Base-by-base conservation (phyloP, 1,284 basidiomycete genomes). In the Tremellales sp. region DNA sequence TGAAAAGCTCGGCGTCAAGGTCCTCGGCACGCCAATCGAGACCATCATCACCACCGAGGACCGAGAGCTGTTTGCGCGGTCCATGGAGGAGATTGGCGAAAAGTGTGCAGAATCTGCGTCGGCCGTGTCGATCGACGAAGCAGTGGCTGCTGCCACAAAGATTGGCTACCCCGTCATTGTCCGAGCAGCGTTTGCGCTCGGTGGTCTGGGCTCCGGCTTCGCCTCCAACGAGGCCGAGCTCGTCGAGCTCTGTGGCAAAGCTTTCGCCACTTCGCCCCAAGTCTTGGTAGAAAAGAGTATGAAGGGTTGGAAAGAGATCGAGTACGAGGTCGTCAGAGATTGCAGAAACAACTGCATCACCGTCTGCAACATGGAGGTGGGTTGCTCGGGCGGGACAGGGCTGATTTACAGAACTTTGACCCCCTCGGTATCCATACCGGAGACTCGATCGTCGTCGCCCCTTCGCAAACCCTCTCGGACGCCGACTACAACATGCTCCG, bases 251-350 rank as follows among this genome's bases (percentile, higher is more conserved):
- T 97, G 92, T 68, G 79, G 77, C 60, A 94, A 93, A 76, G 92
- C 94, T 12, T 97, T 98, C 69, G 93, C 94, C 39, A 97, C 90
- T 27, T 90, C 86, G 60, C 92, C 94, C 40, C 94, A 98, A 75
- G 93, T 98, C 1, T 78, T 98, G 22, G 90, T 98, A 21, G 94
- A 98, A 78, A 94, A 85, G 79, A 92, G 88, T 68, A 97, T 98
- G 93, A 97, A 97, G 76, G 94, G 94, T 12, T 97, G 92, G 92
- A 97, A 98, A 76, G 94, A 98, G 77, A 91, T 97, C 60, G 94
- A 98, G 76, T 98, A 98, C 65, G 94, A 98, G 72, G 94, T 98
- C 43, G 94, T 97, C n/a, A 81, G 94, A 50, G 94, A 98, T 74
- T 95, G 91, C 75, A 80, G 88, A 58, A 87, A 97, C 73, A 70